Base-by-base conservation (phyloP, 2,329 filamentous ascomycete genomes). In the Didymella sp. region DNA sequence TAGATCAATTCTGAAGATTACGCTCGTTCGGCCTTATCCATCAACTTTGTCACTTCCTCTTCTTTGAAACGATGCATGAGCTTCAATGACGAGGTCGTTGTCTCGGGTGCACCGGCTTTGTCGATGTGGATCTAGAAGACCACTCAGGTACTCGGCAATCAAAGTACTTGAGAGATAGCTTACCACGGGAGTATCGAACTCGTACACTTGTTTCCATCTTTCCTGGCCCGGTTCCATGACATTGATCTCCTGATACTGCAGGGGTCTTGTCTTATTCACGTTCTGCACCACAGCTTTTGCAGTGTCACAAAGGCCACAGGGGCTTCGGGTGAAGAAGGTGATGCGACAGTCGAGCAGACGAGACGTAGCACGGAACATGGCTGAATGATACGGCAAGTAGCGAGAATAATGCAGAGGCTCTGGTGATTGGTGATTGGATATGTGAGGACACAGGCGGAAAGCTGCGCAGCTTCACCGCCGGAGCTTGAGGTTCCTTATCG, bases 181-280 rank as follows among this genome's bases (percentile, higher is more conserved):
- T 79, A 93, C 90, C 69, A 93, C 90, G 0, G 90, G 90, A 7
- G 91, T 90, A 65, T 94, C 90, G 72, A 92, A 91, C 56, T 92
- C 90, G 71, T 94, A 94, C 1, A 92, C 70, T 45, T 87, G 82
- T 68, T 85, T 87, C 90, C 90, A 94, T 22, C 80, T 77, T 60
- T 85, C 83, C 15, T 83, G 82, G 24, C 86, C 84, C 0, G 84
- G 80, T 45, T 84, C 82, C 77, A 90, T 85, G 45, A 93, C 85
- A 70, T 92, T 83, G 59, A 91, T 80, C 73, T 92, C 89, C 7
- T 81, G 79, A 74, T 87, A 92, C 17, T 82, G 82, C 74, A 93
- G 91, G 0, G 87, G 87, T 24, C 87, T 80, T 25, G 78, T 75
- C 55, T 89, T 84, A 84, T 85, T 89, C 8, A 92, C 88, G 9